Evolutionary conservation across 1,139 yeast genomes (phyloP).

Genomic region (Pichia sp.): DNA sequence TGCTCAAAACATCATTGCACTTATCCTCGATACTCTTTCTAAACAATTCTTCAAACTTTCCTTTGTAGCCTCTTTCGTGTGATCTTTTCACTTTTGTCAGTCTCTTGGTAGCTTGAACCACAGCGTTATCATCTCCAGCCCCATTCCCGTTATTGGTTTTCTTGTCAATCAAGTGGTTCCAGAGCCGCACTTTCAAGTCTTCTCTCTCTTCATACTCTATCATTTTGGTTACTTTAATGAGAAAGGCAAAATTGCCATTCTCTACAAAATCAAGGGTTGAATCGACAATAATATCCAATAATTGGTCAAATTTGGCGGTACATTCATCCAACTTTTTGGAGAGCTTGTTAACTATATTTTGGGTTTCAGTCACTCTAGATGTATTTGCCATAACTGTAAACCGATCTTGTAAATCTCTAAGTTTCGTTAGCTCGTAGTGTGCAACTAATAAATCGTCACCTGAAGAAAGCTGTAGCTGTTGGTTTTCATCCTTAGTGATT

Average conservation of each 20-base stretch:
- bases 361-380: constrained; percentile 48
- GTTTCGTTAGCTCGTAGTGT: constrained; percentile 62
- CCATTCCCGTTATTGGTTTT: constrained; percentile 1
- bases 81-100: constrained; percentile 19
- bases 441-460: constrained; percentile 51
- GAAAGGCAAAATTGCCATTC: constrained; percentile 47
- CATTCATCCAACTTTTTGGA: constrained; percentile 44
- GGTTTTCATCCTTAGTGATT: constrained; percentile 43
- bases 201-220: constrained; percentile 75
- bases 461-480: constrained; percentile 33
- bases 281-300: constrained; percentile 44
- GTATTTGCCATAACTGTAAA: constrained; percentile 42
- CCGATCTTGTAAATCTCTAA: constrained; percentile 76
- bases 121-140: neutral
- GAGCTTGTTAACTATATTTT: constrained; percentile 57
- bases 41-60: constrained; percentile 55
- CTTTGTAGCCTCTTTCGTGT: constrained; percentile 53
- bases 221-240: constrained; percentile 66
- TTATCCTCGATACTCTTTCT: constrained; percentile 43
- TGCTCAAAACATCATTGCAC: constrained; percentile 33
- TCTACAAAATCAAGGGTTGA: constrained; percentile 30
- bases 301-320: constrained; percentile 56
- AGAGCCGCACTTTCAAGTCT: constrained; percentile 57
- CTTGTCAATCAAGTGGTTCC: constrained; percentile 29
- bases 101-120: constrained; percentile 24